Percentiles rank a stretch among this genome's conserved stretches.
These are phyloP conservation scores for Euphorbia celastroides DNA, from an alignment of 441 rosid genomes.

Conservation along the genomic window DNA sequence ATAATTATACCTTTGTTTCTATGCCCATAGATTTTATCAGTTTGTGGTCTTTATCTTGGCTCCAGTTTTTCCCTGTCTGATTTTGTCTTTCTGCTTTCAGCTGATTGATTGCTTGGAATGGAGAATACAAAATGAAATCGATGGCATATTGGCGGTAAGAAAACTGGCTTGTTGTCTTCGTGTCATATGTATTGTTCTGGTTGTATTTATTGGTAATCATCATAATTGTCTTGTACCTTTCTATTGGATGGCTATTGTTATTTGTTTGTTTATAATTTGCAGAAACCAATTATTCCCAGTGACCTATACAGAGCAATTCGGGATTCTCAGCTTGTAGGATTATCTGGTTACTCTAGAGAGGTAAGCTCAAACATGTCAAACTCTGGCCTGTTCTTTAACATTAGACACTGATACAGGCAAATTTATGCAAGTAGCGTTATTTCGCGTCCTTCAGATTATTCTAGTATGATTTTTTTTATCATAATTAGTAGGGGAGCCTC, in stretches of 20 bases:
- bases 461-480: no score
- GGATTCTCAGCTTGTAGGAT: slow-evolving; percentile 87
- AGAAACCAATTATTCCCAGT: slow-evolving; percentile 83
- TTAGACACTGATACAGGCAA: not conserved
- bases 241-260: slow-evolving; percentile 11
- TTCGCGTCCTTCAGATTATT: no score
- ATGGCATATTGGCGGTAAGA: slow-evolving; percentile 62
- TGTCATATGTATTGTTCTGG: no score
- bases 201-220: no score
- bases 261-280: slow-evolving; percentile 20
- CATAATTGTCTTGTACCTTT: not conserved
- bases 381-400: slow-evolving; percentile 18
- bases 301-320: slow-evolving; percentile 67
- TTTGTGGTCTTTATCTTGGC: no score
- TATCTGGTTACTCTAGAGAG: slow-evolving; percentile 95
- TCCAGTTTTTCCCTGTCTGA: slow-evolving; percentile 4
- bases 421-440: no score
- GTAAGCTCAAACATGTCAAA: no score
- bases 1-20: not conserved
- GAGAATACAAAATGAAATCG: slow-evolving; percentile 87
- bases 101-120: slow-evolving; percentile 76
- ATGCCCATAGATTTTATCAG: not conserved
- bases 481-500: no score
- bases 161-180: not conserved
- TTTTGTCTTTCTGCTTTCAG: slow-evolving; percentile 33